Evolutionary conservation across 2,329 filamentous ascomycete species (phyloP).

Genomic region (Pleurostoma richardsiae): DNA sequence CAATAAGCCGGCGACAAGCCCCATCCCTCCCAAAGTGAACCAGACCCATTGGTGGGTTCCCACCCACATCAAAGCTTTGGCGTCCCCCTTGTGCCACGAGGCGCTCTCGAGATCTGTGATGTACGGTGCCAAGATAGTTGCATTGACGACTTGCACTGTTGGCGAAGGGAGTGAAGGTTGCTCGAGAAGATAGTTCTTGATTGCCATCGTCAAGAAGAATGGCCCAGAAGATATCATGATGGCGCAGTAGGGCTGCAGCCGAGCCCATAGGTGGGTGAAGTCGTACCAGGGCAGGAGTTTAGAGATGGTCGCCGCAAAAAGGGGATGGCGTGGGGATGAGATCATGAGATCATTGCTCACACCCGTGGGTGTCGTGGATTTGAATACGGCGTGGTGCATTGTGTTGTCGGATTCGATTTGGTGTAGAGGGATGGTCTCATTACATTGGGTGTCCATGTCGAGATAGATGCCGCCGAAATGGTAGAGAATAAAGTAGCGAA

Average conservation of each 20-base stretch:
- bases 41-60: constrained; percentile 26
- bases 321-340: constrained; percentile 65
- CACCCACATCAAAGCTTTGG: constrained; percentile 42
- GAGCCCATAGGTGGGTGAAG: constrained; percentile 53
- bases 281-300: constrained; percentile 59
- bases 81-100: constrained; percentile 42
- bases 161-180: constrained; percentile 25
- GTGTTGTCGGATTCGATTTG: constrained; percentile 12
- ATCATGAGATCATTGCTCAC: constrained; percentile 82
- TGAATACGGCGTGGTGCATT: constrained; percentile 20
- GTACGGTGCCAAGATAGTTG: constrained; percentile 17
- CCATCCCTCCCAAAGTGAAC: constrained; percentile 21
- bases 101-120: constrained; percentile 30
- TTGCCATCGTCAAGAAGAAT: constrained; percentile 69
- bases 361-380: constrained; percentile 63
- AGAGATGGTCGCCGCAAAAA: constrained; percentile 67
- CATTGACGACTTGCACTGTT: constrained; percentile 20
- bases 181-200: constrained; percentile 65
- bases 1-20: constrained; percentile 12
- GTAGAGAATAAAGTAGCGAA: constrained; percentile 69
- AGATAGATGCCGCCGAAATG: constrained; percentile 72
- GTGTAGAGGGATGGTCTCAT: constrained; percentile 18
- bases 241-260: constrained; percentile 62
- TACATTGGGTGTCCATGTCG: constrained; percentile 38
- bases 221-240: constrained; percentile 78